phyloP scores from a whole-genome alignment of 139 green algal species.

The Chlamydomonas sp. region DNA sequence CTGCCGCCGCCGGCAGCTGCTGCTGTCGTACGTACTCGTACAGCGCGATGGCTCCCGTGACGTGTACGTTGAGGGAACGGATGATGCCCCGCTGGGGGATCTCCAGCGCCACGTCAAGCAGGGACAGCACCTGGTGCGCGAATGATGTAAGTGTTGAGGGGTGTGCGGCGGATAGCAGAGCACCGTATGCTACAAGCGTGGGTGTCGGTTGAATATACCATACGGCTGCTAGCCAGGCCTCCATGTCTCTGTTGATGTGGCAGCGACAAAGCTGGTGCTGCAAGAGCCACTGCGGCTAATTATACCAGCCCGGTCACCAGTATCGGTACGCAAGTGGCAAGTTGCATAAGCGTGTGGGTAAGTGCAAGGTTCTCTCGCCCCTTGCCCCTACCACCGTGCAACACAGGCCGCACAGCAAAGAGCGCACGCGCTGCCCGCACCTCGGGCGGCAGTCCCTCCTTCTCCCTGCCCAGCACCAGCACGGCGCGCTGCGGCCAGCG shows the following conservation, averaged over 20 bases:
- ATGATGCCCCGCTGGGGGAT: conserved; percentile 94
- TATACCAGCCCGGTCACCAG: too few relatives aligned
- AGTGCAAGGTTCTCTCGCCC: too few relatives aligned
- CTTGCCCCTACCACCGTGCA: background rate
- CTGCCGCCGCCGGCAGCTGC: background rate
- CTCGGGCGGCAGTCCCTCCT: conserved; percentile 82
- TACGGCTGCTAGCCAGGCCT: too few relatives aligned
- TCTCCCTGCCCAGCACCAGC: conserved; percentile 89
- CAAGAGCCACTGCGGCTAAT: too few relatives aligned
- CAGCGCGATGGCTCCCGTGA: conserved; percentile 85
- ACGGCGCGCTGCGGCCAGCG: conserved; percentile 71
- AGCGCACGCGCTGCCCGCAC: conserved; percentile 23
- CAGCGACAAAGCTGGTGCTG: too few relatives aligned
- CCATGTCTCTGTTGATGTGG: too few relatives aligned
- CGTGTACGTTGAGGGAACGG: conserved; percentile 94
- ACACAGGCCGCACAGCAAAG: background rate
- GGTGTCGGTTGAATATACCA: conserved; percentile 10
- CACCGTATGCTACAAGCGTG: background rate
- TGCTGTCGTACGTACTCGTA: conserved; percentile 89
- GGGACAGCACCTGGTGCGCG: conserved; percentile 54
- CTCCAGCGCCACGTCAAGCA: conserved; percentile 89
- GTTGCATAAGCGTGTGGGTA: too few relatives aligned
- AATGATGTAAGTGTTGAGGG: background rate
- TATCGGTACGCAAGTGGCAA: too few relatives aligned
- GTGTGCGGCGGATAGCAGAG: background rate